These are phyloP conservation scores for Podospora pseudocomata DNA, from an alignment of 495 filamentous ascomycete genomes.

Conservation along the genomic window DNA sequence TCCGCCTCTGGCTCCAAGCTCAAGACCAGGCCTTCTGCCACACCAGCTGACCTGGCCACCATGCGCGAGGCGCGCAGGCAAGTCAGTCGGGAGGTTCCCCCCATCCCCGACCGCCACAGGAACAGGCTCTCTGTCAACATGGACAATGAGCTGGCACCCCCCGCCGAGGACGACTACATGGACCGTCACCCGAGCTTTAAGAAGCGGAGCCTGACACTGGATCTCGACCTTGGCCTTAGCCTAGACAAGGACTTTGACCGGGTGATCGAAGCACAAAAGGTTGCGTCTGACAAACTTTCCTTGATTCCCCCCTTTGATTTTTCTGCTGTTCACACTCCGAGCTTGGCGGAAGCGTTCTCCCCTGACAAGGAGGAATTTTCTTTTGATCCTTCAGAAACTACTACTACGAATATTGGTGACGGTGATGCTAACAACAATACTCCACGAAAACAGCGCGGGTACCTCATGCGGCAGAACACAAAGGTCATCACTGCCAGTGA, in stretches of 20 bases:
- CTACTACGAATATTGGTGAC: conserved; percentile 5
- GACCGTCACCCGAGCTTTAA: conserved; percentile 55
- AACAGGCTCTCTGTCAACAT: conserved; percentile 48
- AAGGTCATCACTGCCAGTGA: conserved; percentile 91
- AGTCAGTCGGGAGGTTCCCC: conserved; percentile 67
- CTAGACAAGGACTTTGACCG: conserved; percentile 91
- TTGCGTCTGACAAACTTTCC: conserved; percentile 58
- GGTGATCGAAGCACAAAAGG: conserved; percentile 97
- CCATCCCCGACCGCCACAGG: conserved; percentile 58
- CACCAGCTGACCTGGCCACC: conserved; percentile 74
- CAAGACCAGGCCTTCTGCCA: conserved; percentile 84
- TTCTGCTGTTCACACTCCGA: conserved; percentile 21
- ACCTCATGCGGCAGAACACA: conserved; percentile 97
- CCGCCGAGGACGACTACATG: conserved; percentile 38
- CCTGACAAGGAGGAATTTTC: background rate
- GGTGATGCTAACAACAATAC: conserved; percentile 54
- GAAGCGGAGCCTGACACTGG: conserved; percentile 60
- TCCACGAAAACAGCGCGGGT: conserved; percentile 76
- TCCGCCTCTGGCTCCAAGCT: conserved; percentile 76
- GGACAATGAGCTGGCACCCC: conserved; percentile 30
- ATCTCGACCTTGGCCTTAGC: conserved; percentile 78
- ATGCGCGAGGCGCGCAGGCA: conserved; percentile 87
- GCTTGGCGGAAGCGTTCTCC: conserved; percentile 8
- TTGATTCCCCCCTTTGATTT: conserved; percentile 29
- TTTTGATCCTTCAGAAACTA: conserved; percentile 8